phyloP scores from a whole-genome alignment of 257 asterid species.

The Fraxinus pennsylvanica region DNA sequence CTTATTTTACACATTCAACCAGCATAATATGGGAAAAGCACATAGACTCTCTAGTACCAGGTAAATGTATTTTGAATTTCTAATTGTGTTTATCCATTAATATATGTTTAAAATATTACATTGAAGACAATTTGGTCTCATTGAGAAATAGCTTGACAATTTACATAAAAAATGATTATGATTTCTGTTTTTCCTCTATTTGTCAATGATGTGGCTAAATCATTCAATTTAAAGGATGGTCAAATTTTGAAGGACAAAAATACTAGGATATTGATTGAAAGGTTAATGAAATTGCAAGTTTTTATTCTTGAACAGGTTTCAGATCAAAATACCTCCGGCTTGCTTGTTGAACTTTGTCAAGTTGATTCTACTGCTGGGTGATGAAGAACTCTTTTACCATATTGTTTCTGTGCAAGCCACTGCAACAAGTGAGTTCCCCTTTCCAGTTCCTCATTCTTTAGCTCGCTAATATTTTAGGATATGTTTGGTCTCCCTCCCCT shows the following conservation, averaged over 20 bases:
- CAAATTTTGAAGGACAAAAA: neutral
- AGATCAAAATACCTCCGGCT: neutral
- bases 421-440: neutral
- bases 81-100: neutral
- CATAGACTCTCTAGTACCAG: conserved; percentile 13
- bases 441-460: neutral
- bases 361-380: neutral
- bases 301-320: neutral
- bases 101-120: neutral
- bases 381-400: neutral
- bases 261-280: neutral
- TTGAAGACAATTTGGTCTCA: neutral
- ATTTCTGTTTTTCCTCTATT: neutral
- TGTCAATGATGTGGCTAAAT: neutral
- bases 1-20: neutral
- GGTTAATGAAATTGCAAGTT: neutral
- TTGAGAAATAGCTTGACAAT: conserved; percentile 11
- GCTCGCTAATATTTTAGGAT: neutral
- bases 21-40: conserved; percentile 14
- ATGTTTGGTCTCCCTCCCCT: neutral
- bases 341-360: neutral
- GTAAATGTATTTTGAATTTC: conserved; percentile 15
- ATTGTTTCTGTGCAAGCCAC: neutral
- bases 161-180: neutral
- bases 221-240: neutral